phyloP scores from a whole-genome alignment of 2,329 filamentous ascomycete genomes.

The Biscogniauxia mediterranea region DNA sequence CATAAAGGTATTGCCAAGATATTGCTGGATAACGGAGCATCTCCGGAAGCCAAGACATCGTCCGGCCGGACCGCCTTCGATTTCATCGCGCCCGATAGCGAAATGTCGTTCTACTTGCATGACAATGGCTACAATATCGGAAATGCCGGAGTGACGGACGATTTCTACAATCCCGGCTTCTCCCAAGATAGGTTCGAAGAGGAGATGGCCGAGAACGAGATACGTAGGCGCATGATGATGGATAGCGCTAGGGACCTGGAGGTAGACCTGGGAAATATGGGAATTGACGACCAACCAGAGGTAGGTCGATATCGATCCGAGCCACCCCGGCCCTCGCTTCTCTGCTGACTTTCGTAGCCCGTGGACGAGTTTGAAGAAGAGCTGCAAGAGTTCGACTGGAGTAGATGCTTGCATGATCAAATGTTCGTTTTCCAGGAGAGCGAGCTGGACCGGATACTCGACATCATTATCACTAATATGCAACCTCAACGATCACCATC shows the following conservation, averaged over 20 bases:
- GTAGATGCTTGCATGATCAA: constrained; percentile 89
- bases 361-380: constrained; percentile 84
- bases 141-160: constrained; percentile 74
- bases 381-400: constrained; percentile 93
- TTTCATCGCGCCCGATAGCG: constrained; percentile 91
- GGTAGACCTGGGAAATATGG: constrained; percentile 92
- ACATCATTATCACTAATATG: constrained; percentile 98
- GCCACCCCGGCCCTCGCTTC: constrained; percentile 6
- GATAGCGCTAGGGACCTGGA: constrained; percentile 96
- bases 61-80: constrained; percentile 93
- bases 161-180: constrained; percentile 92
- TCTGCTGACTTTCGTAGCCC: constrained; percentile 44
- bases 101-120: constrained; percentile 93
- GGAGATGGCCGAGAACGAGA: constrained; percentile 93
- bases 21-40: constrained; percentile 87
- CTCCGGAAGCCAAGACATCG: constrained; percentile 92
- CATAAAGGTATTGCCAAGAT: constrained; percentile 95
- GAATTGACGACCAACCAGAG: constrained; percentile 93
- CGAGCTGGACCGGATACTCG: constrained; percentile 86
- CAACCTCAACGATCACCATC: constrained; percentile 90
- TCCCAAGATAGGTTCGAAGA: constrained; percentile 94
- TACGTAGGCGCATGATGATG: constrained; percentile 98
- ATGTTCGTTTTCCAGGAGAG: constrained; percentile 99
- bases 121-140: constrained; percentile 92
- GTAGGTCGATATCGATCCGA: constrained; percentile 49